A percentile compares a stretch with the other conserved stretches of the same genome.
Conservation (phyloP, 2,329 filamentous ascomycete genomes). For the Colletotrichum filicis region DNA sequence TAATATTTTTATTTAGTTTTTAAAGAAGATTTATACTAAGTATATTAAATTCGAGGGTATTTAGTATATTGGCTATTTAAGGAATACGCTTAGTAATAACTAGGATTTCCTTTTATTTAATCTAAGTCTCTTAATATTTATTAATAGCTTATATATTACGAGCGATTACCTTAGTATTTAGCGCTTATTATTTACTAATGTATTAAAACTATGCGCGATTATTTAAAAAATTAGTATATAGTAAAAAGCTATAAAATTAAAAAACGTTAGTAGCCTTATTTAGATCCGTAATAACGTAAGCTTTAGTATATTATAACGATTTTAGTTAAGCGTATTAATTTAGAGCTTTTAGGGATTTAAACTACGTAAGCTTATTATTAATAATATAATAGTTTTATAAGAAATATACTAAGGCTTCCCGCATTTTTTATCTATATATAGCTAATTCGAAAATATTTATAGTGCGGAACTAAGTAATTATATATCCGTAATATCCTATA, state of each 20-base stretch:
- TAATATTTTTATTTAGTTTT: neutral
- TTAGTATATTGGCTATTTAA: conserved; percentile 2
- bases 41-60: conserved; percentile 7
- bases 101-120: neutral
- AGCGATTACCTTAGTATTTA: conserved; percentile 9
- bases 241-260: neutral
- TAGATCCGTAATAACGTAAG: neutral
- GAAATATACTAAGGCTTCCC: neutral
- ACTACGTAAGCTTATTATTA: neutral
- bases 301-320: neutral
- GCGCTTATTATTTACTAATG: neutral
- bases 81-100: neutral
- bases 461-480: neutral
- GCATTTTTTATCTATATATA: neutral
- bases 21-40: conserved; percentile 2
- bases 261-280: neutral
- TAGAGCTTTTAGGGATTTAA: neutral
- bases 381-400: neutral
- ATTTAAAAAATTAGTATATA: neutral
- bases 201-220: neutral
- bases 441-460: neutral
- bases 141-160: conserved; percentile 6
- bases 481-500: neutral
- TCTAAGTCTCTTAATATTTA: neutral
- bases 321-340: neutral